Evolutionary conservation across 805 yeast genomes (phyloP).

Genomic region (Monosporozyma solicola): DNA sequence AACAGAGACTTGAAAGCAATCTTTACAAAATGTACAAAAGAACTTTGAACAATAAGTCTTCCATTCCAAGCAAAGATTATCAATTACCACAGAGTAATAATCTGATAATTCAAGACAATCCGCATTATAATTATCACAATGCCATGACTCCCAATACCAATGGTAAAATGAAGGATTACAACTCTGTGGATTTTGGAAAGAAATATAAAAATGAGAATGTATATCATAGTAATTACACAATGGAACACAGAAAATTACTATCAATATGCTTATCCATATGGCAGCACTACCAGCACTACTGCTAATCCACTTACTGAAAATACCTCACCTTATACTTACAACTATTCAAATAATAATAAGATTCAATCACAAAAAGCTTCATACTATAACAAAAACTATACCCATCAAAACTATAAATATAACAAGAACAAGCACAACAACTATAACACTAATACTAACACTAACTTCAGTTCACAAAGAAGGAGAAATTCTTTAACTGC

Average conservation of each 20-base stretch:
- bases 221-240: not conserved
- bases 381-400: not conserved
- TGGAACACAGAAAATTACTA: not conserved
- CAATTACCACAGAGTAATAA: not conserved
- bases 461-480: not conserved
- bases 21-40: slow-evolving; percentile 1
- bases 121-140: slow-evolving; percentile 2
- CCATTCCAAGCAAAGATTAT: not conserved
- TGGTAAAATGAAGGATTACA: not conserved
- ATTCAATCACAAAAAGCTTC: not conserved
- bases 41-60: slow-evolving; percentile 5
- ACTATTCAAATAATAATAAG: not conserved
- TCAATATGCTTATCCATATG: not conserved
- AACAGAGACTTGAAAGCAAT: too few relatives aligned
- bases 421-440: not conserved
- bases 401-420: not conserved
- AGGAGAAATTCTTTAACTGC: not conserved
- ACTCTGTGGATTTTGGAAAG: not conserved
- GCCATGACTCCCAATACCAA: not conserved
- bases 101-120: not conserved
- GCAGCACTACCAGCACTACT: not conserved
- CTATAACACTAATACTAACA: not conserved
- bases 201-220: not conserved
- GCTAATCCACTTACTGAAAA: not conserved
- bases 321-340: not conserved